A percentile compares a stretch with the other conserved stretches of the same genome.
phyloP scores from a whole-genome alignment of 495 filamentous ascomycete species.

The Penicillium flavigenum region DNA sequence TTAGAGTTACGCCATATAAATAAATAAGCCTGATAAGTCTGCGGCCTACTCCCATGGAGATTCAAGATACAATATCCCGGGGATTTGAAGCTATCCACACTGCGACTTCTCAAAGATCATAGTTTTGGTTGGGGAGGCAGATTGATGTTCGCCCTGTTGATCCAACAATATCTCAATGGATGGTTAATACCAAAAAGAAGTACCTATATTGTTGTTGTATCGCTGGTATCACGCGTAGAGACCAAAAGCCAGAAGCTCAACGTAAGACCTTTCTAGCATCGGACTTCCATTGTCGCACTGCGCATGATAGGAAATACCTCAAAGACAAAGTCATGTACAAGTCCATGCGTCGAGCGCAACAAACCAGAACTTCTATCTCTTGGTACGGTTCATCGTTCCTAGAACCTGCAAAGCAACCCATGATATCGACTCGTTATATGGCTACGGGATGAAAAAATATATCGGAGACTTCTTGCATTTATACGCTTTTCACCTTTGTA shows the following conservation, averaged over 20 bases:
- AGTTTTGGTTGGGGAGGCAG: too few relatives aligned
- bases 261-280: background rate
- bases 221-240: too few relatives aligned
- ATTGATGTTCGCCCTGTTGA: too few relatives aligned
- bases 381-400: background rate
- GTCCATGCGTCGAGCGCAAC: background rate
- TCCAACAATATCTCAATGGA: too few relatives aligned
- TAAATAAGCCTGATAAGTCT: too few relatives aligned
- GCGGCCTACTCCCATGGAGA: background rate
- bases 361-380: background rate
- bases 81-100: background rate
- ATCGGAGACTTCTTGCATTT: background rate
- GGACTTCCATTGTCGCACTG: too few relatives aligned
- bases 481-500: background rate
- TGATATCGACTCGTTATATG: background rate
- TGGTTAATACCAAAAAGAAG: background rate
- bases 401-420: background rate
- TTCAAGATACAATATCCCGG: background rate
- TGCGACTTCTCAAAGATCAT: background rate
- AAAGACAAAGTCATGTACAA: background rate
- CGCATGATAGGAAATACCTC: too few relatives aligned
- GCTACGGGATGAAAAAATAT: background rate
- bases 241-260: background rate
- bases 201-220: too few relatives aligned
- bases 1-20: too few relatives aligned